These are phyloP conservation scores for Fusarium brachygibbosum DNA, from an alignment of 2,329 filamentous ascomycete genomes.

Conservation along the genomic window DNA sequence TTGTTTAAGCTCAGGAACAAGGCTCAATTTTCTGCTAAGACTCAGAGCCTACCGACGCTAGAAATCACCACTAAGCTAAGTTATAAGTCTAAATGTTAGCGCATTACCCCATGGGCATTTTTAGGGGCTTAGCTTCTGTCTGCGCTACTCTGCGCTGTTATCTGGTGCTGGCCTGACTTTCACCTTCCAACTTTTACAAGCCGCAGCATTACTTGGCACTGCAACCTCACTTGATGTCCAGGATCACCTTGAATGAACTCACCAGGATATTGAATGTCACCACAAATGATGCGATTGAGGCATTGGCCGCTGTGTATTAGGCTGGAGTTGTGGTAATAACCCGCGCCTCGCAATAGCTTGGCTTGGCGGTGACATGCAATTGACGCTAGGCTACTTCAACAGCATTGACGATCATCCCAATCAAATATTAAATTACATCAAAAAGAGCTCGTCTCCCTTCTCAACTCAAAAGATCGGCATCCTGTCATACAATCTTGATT, in stretches of 20 bases:
- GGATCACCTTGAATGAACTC: neutral
- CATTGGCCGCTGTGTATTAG: rapidly evolving
- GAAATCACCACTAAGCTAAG: neutral
- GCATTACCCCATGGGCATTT: neutral
- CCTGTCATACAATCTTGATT: neutral
- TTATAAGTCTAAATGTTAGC: neutral
- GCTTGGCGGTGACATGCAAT: conserved; percentile 34
- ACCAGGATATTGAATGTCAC: neutral
- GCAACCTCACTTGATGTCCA: too few species aligned
- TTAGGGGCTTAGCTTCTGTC: neutral
- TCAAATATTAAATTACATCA: conserved; percentile 1
- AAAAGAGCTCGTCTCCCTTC: neutral
- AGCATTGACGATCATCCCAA: conserved; percentile 7
- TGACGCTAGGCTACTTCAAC: neutral
- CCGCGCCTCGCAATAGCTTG: neutral
- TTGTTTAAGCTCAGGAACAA: neutral
- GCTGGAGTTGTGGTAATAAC: neutral
- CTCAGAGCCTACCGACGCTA: neutral
- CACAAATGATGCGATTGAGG: neutral
- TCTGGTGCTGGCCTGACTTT: neutral
- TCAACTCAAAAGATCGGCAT: neutral
- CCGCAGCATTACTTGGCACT: neutral
- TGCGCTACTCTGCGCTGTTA: neutral
- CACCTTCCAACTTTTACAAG: neutral
- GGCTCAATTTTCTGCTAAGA: neutral